Percentiles rank a stretch among this genome's conserved stretches.
Evolutionary conservation across 495 filamentous ascomycete species (phyloP).

Genomic region (Aspergillus sclerotioniger): DNA sequence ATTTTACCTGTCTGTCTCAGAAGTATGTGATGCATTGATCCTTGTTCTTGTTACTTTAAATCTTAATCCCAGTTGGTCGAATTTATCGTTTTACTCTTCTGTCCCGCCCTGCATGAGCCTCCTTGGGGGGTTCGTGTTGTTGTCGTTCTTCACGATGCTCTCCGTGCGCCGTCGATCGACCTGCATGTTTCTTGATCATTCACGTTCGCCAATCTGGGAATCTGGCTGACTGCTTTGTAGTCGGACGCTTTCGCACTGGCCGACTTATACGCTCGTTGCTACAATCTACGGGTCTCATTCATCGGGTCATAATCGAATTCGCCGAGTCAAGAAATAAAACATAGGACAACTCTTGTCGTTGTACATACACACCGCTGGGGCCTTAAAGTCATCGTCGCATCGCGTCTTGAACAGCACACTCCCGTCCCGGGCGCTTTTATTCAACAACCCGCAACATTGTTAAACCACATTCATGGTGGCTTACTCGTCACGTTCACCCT

Average conservation of each 20-base stretch:
- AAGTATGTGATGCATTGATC: constrained; percentile 11
- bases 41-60: constrained; percentile 1
- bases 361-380: constrained; percentile 1
- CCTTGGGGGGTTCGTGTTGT: constrained; percentile 14
- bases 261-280: background rate
- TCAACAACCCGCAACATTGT: constrained; percentile 13
- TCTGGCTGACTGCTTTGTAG: constrained; percentile 18
- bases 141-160: constrained; percentile 9
- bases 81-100: background rate
- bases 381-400: constrained; percentile 8
- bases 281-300: background rate
- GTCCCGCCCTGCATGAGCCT: constrained; percentile 2
- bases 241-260: background rate
- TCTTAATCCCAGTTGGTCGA: background rate
- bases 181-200: constrained; percentile 8
- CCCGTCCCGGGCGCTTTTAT: constrained; percentile 7
- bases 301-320: background rate
- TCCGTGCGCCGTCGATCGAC: constrained; percentile 8
- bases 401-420: constrained; percentile 11
- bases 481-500: constrained; percentile 61
- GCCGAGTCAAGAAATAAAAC: background rate
- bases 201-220: constrained; percentile 7
- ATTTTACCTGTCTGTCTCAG: constrained; percentile 11
- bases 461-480: constrained; percentile 33
- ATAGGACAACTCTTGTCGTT: background rate